phyloP scores from a whole-genome alignment of 2,329 filamentous ascomycete species.

The Camillea tinctor region DNA sequence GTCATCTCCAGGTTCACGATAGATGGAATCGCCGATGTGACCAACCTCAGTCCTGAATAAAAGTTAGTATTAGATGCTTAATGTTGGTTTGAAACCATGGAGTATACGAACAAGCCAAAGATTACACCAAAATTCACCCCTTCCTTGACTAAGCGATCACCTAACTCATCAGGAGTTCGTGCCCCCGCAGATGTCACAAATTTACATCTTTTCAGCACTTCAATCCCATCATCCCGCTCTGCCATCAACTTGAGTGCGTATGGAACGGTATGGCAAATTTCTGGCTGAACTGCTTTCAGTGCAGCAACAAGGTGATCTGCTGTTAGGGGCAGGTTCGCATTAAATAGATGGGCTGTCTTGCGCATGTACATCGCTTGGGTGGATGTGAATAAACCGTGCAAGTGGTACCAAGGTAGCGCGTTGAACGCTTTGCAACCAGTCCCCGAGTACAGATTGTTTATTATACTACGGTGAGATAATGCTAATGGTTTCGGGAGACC shows the following conservation, averaged over 20 bases:
- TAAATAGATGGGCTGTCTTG: slow-evolving; percentile 41
- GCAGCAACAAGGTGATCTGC: slow-evolving; percentile 35
- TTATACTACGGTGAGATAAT: slow-evolving; percentile 40
- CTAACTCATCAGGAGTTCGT: slow-evolving; percentile 41
- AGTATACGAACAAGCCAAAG: slow-evolving; percentile 39
- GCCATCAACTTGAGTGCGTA: slow-evolving; percentile 41
- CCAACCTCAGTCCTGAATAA: slow-evolving; percentile 40
- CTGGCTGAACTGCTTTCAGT: slow-evolving; percentile 35
- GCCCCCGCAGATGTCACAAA: slow-evolving; percentile 41
- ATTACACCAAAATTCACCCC: slow-evolving; percentile 37
- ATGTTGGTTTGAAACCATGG: background rate
- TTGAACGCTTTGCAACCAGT: slow-evolving; percentile 41
- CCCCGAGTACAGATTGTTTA: slow-evolving; percentile 34
- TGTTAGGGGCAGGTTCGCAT: slow-evolving; percentile 39
- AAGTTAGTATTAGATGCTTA: slow-evolving; percentile 11
- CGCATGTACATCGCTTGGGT: slow-evolving; percentile 44
- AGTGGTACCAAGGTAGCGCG: slow-evolving; percentile 43
- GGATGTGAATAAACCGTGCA: slow-evolving; percentile 41
- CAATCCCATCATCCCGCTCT: slow-evolving; percentile 35
- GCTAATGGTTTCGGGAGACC: slow-evolving; percentile 45
- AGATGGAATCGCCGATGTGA: slow-evolving; percentile 41
- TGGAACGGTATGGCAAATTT: slow-evolving; percentile 41
- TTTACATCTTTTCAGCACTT: slow-evolving; percentile 36
- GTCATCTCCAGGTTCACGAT: slow-evolving; percentile 36
- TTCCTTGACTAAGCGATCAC: slow-evolving; percentile 36